Evolutionary conservation across 208 protist genomes (phyloP), one percentile per base, ranked within the genome.

Genomic region (Trypanosoma scelopori): DNA sequence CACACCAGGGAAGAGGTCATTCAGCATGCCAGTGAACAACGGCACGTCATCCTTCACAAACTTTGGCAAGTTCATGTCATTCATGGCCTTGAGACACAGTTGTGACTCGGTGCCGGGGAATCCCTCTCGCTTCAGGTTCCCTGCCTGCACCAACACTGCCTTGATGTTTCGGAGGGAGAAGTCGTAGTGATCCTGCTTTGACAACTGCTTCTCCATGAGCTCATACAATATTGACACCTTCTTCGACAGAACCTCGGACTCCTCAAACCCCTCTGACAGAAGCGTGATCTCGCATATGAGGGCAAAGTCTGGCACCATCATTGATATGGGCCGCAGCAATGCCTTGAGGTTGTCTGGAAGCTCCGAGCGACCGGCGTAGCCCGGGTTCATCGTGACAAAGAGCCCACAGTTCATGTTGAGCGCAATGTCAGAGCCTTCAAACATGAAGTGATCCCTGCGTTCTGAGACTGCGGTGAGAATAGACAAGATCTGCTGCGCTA

Each of bases 341-440:
- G 94, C 93, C 78, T 99, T 99, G 20, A 99, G 85, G 84, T 99
- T 99, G 76, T 99, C 98, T 6, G 98, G 98, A 39, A 99, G 85
- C 79, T 99, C 97, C 6, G 97, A 97, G 46, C 98, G 94, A 22
- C 98, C 98, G 16, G 97, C 97, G 84, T 99, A 99, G 55, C 97
- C 96, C 47, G 98, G 98, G 78, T 99, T 99, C 98, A 99, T 99
- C 18, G 98, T 99, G 12, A 99, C 96, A 77, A 99, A 99, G 39
- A 99, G 92, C 67, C 97, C 98, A 79, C 91, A 98, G 58, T 94
- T 98, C 65, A 81, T 69, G 57, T 98, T 98, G n/a, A 99, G 88
- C 30, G 81, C 78, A 57, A 99, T 99, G 50, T 98, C 90, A 11
- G 84, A 81, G 20, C 89, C 95, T 53, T 98, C 96, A 60, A 99